phyloP scores from a whole-genome alignment of 768 basidiomycete species.

The Hortiboletus campestris region DNA sequence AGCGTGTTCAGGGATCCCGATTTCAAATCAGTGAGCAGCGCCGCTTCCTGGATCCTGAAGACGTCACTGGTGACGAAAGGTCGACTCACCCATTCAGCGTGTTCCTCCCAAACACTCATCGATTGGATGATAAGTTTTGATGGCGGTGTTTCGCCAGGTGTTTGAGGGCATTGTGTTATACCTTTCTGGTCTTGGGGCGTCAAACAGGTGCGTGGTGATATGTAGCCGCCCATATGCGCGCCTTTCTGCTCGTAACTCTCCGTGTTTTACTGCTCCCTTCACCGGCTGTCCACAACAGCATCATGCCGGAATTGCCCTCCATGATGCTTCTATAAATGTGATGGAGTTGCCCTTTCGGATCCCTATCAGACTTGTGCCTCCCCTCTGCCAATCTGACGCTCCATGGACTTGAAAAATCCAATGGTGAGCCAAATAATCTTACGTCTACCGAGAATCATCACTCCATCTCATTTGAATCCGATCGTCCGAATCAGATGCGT shows the following conservation, averaged over 20 bases:
- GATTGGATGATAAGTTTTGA: conserved; percentile 13
- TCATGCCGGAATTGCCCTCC: neutral
- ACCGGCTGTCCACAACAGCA: neutral
- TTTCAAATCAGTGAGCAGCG: neutral
- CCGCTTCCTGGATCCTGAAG: conserved; percentile 9
- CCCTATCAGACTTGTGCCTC: conserved; percentile 3
- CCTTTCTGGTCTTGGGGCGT: conserved; percentile 1
- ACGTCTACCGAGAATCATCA: neutral
- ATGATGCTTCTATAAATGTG: conserved; percentile 19
- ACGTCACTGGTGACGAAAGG: conserved; percentile 8
- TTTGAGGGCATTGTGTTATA: neutral
- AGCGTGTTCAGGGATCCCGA: conserved; percentile 16
- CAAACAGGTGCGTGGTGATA: neutral
- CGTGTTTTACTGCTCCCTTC: neutral
- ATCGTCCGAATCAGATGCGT: conserved; percentile 10
- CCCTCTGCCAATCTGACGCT: neutral
- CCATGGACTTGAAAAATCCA: neutral
- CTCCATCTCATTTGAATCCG: neutral
- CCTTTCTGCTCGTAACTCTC: neutral
- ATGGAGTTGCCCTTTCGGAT: neutral
- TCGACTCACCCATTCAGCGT: conserved; percentile 18
- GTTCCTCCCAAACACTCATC: conserved; percentile 3
- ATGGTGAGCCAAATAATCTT: conserved; percentile 11
- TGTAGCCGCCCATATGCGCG: conserved; percentile 18
- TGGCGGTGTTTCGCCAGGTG: conserved; percentile 1